Conservation (phyloP, 2,329 filamentous ascomycete species). For the Botrytis deweyae region DNA sequence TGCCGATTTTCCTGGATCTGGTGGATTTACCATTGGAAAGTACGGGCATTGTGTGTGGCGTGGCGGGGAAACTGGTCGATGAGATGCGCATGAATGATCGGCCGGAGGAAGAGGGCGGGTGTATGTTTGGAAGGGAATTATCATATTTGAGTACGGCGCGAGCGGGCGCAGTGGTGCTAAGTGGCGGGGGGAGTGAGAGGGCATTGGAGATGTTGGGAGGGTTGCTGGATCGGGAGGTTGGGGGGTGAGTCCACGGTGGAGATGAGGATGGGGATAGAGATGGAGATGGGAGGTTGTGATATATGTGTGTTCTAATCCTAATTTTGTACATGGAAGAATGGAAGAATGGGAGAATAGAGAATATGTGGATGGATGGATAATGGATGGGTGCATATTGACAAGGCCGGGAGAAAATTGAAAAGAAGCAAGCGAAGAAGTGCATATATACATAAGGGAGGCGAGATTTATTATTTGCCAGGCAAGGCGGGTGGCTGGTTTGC, state of each 20-base stretch:
- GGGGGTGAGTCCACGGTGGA: background rate
- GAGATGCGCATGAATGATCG: conserved; percentile 53
- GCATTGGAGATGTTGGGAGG: conserved; percentile 69
- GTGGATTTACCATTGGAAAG: conserved; percentile 78
- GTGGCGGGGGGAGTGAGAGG: conserved; percentile 68
- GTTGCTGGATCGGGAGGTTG: conserved; percentile 28
- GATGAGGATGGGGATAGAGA: too few species aligned
- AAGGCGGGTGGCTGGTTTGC: background rate
- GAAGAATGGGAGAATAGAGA: background rate
- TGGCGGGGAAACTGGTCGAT: conserved; percentile 78
- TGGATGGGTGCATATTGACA: background rate
- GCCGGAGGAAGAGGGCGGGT: background rate
- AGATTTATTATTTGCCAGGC: background rate
- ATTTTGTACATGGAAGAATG: background rate
- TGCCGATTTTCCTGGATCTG: conserved; percentile 88
- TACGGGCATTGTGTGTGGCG: conserved; percentile 92
- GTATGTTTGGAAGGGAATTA: conserved; percentile 60
- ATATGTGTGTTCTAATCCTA: background rate
- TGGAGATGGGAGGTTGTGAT: background rate
- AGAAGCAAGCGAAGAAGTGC: background rate
- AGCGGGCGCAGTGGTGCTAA: conserved; percentile 85
- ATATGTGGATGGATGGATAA: background rate
- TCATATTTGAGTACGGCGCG: conserved; percentile 87
- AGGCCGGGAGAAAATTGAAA: background rate
- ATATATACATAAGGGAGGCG: background rate